Percentiles rank a stretch among this genome's conserved stretches.
These are phyloP conservation scores for Chloranthus sessilifolius DNA, from an alignment of 164 flowering plant genomes.

Conservation along the genomic window DNA sequence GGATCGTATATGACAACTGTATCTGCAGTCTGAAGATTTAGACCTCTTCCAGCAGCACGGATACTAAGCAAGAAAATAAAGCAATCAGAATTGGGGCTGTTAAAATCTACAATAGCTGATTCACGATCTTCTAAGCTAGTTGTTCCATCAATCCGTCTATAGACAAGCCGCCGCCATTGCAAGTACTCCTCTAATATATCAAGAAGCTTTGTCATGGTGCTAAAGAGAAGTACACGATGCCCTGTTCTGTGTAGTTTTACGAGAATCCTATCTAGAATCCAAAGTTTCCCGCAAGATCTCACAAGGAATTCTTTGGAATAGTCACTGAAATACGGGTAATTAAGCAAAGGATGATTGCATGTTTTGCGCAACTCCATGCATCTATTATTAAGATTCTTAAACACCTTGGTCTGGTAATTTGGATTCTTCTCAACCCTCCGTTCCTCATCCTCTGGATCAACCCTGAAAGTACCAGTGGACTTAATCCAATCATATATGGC, in stretches of 20 bases:
- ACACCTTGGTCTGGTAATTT: conserved; percentile 60
- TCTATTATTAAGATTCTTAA: conserved; percentile 69
- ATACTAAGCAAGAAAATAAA: conserved; percentile 96
- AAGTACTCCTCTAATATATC: conserved; percentile 93
- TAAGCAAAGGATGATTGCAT: conserved; percentile 98
- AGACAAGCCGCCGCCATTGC: conserved; percentile 84
- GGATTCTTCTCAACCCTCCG: conserved; percentile 67
- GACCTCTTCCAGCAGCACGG: conserved; percentile 98
- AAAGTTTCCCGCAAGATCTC: conserved; percentile 90
- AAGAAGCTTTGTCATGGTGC: conserved; percentile 97
- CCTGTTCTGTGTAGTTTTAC: conserved; percentile 91
- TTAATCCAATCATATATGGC: conserved; percentile 98
- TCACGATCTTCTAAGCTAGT: conserved; percentile 98
- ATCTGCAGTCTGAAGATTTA: conserved; percentile 97
- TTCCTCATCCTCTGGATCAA: conserved; percentile 94
- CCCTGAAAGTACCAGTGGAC: conserved; percentile 84
- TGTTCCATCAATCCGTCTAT: conserved; percentile 93
- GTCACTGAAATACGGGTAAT: conserved; percentile 81
- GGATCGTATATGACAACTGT: conserved; percentile 98
- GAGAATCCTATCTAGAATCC: conserved; percentile 92
- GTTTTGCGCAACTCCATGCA: conserved; percentile 98
- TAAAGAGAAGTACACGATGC: conserved; percentile 90
- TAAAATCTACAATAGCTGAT: conserved; percentile 93
- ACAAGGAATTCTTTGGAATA: conserved; percentile 85
- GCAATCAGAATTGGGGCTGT: conserved; percentile 68